phyloP scores from a whole-genome alignment of 176 grass and related monocot genomes.

The Cenchrus americanus region DNA sequence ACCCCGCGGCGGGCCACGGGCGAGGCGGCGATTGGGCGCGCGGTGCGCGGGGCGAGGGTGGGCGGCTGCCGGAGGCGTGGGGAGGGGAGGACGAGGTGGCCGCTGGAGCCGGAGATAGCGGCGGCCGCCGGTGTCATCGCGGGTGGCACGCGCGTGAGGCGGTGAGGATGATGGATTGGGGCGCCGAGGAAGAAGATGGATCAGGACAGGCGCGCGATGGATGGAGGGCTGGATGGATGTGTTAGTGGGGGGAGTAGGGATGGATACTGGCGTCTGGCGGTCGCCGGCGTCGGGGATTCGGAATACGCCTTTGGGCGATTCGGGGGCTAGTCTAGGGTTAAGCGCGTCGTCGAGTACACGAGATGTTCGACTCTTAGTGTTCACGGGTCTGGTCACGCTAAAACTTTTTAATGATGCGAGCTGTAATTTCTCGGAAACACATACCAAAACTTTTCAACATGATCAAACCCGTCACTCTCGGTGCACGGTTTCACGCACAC shows the following conservation, averaged over 20 bases:
- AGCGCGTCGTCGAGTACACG: too few relatives aligned
- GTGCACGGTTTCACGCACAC: too few relatives aligned
- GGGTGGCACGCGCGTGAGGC: not conserved
- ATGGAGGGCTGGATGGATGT: not conserved
- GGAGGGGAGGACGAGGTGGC: slow-evolving; percentile 39
- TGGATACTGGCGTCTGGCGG: not conserved
- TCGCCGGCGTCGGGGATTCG: not conserved
- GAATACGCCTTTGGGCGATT: not conserved
- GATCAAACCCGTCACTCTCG: too few relatives aligned
- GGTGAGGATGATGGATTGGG: not conserved
- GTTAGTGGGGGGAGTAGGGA: too few relatives aligned
- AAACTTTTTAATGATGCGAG: too few relatives aligned
- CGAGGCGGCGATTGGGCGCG: slow-evolving; percentile 37
- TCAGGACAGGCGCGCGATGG: not conserved
- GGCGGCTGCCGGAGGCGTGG: not conserved
- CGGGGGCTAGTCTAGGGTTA: too few relatives aligned
- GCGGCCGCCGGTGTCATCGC: slow-evolving; percentile 43
- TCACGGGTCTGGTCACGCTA: too few relatives aligned
- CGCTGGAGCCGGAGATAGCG: slow-evolving; percentile 40
- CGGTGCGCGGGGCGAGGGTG: not conserved
- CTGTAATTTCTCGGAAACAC: too few relatives aligned
- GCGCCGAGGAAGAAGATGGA: not conserved
- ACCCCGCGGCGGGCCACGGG: slow-evolving; percentile 30
- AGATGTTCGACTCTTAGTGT: too few relatives aligned
- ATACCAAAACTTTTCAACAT: too few relatives aligned